Base-by-base conservation (phyloP, 805 yeast genomes). In the Saturnispora hagleri region DNA sequence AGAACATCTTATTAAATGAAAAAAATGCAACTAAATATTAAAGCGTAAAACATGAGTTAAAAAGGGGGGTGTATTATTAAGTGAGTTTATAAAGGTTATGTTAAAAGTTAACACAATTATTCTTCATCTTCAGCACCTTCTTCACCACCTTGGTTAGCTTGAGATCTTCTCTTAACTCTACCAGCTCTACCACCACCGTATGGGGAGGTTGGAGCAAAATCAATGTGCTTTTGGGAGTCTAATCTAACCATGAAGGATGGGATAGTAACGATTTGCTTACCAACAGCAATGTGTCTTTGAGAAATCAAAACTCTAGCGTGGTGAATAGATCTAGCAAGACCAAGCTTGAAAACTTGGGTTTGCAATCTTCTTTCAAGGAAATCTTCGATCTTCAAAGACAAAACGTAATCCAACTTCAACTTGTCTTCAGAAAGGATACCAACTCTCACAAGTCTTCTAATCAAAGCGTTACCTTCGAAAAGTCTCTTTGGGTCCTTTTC, bases 171-270 rank as follows among this genome's bases (percentile, higher is more conserved):
- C 85, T 93, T 95, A 72, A 89, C 96, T 84, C 99, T 93, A 76
- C 99, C 99, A 67, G 99, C 95, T 82, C 99, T 91, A 69, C 97
- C 99, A 80, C 99, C 99, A 77, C 99, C 99, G 90, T 88, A 91
- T 76, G 99, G 99, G 65, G 99, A 93, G 75, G 88, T 89, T 74
- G 93, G 86, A 69, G 99, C 95, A 70, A 91, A 93, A 84, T 93
- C 98, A 79, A 93, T 89, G 89, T 93, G 98, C 87, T 93, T 93
- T 81, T 93, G 99, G 65, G 99, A 90, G 81, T 93, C 99, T 74
- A 93, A 86, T 83, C 99, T 95, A 62, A 93, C 99, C 85, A 90
- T 86, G 91, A 93, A 93, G 63, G 98, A 91, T 77, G 99, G 98
- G 66, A 93, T 86, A 81, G 82, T 87, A 76, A 93, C 99, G 68